Evolutionary conservation across 176 grass and related monocot genomes (phyloP).

Genomic region (Triticum dicoccoides): DNA sequence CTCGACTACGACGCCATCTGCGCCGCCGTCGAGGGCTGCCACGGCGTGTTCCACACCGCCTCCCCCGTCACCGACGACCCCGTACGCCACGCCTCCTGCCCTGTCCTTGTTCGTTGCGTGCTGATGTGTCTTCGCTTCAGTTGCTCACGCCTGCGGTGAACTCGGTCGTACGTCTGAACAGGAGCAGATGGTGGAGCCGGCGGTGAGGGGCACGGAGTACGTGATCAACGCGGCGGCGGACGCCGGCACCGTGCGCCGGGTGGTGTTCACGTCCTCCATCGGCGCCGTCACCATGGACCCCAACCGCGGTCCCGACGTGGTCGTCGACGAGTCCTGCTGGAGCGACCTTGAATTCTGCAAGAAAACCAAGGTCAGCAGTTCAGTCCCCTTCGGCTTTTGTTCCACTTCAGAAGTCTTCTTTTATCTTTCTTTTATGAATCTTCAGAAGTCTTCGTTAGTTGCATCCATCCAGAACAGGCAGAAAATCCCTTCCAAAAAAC

Average conservation of each 20-base stretch:
- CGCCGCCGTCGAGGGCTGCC: slow-evolving; percentile 72
- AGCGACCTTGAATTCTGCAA: slow-evolving; percentile 98
- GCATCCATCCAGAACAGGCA: neutral
- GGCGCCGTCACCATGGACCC: slow-evolving; percentile 96
- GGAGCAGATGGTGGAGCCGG: slow-evolving; percentile 99
- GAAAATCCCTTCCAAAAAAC: neutral
- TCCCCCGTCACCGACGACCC: slow-evolving; percentile 95
- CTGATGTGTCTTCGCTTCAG: neutral
- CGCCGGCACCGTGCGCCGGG: slow-evolving; percentile 71
- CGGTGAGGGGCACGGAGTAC: slow-evolving; percentile 77
- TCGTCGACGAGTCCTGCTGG: slow-evolving; percentile 93
- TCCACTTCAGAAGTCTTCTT: neutral
- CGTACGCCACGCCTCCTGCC: slow-evolving; percentile 22
- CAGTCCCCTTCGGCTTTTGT: neutral
- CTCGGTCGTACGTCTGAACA: slow-evolving; percentile 8
- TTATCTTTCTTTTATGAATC: no score
- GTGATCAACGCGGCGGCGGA: slow-evolving; percentile 82
- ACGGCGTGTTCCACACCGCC: slow-evolving; percentile 94
- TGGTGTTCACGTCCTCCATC: slow-evolving; percentile 99
- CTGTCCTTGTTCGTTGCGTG: neutral
- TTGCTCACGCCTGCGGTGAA: neutral
- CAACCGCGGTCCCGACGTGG: slow-evolving; percentile 65
- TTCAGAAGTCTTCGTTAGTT: neutral
- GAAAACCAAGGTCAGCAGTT: slow-evolving; percentile 66
- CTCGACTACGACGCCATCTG: slow-evolving; percentile 82